Base-by-base conservation (phyloP, 179 eudicot genomes). In the Heliamphora pulchella region DNA sequence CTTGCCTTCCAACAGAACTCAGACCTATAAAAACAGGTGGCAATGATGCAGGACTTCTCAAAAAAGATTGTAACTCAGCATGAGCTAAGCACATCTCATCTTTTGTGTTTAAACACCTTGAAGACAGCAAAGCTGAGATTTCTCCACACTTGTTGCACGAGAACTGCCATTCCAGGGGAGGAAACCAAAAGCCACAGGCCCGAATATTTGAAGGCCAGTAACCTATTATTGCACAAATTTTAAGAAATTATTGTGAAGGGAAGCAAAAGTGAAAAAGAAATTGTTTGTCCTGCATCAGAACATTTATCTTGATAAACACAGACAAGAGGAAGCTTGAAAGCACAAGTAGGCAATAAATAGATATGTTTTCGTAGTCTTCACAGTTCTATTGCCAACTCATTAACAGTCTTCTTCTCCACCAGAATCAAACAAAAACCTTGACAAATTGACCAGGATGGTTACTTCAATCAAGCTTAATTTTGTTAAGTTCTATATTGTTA, bases 171-270 rank as follows among this genome's bases (percentile, higher is more conserved):
- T 83, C 85, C 46, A 80, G 71, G 76, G 98, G 99, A 39, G 86
- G 92, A 86, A 86, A 89, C 99, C 99, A 94, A 88, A 92, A 94
- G 77, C 99, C 97, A 88, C 94, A 94, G 83, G 86, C 88, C 79
- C 88, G 88, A 82, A 88, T 83, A 77, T 85, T 89, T 83, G 92
- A 85, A 80, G 98, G 96, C 98, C 99, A 94, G 80, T 94, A 96
- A 86, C 89, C 92, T 91, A 80, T 54, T 46, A 81, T 77, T 39
- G 43, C 2, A 61, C 43, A 8, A 69, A 18, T 8, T 20, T 78
- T 43, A n/a, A 58, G 3, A 71, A 8, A 53, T 48, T 54, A 5
- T 9, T 41, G 9, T 50, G n/a, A n/a, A 78, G 10, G 48, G 54
- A 43, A 78, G 55, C 43, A 46, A 55, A 44, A 6, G 1, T 31